Percentiles rank a stretch among this genome's conserved stretches.
These are phyloP conservation scores for Talaromyces sp. DNA, from an alignment of 2,329 filamentous ascomycete species.

Conservation along the genomic window DNA sequence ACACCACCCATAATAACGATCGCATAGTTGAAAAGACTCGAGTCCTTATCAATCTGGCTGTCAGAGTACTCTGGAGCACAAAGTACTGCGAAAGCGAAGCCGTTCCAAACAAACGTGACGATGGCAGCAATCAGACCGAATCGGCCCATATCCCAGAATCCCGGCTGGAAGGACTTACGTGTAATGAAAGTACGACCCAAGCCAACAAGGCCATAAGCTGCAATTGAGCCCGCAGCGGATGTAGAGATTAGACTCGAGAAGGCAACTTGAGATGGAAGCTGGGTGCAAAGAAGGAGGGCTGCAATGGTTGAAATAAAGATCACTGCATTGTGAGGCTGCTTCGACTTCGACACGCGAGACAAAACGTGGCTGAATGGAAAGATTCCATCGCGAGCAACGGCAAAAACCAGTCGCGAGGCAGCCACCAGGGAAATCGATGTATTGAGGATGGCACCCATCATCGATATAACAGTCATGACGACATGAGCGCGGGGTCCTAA, in stretches of 20 bases:
- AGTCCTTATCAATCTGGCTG: conserved; percentile 20
- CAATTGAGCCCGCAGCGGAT: conserved; percentile 49
- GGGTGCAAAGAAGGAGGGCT: conserved; percentile 57
- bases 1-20: conserved; percentile 50
- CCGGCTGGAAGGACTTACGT: conserved; percentile 46
- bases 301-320: conserved; percentile 56
- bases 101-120: conserved; percentile 50
- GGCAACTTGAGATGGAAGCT: conserved; percentile 53
- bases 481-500: conserved; percentile 25
- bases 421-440: conserved; percentile 58
- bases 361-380: conserved; percentile 58
- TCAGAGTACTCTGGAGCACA: conserved; percentile 45
- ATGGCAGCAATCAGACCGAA: conserved; percentile 48
- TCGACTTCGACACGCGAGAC: conserved; percentile 51
- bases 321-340: conserved; percentile 59
- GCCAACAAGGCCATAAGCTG: conserved; percentile 50
- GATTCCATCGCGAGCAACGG: conserved; percentile 61
- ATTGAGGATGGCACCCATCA: conserved; percentile 37
- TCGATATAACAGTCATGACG: conserved; percentile 27
- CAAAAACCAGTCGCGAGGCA: conserved; percentile 59
- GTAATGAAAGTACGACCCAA: conserved; percentile 48
- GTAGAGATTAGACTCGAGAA: conserved; percentile 53
- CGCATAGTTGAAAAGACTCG: conserved; percentile 35
- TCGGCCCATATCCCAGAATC: conserved; percentile 48
- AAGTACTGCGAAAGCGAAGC: conserved; percentile 49